Base-by-base conservation (phyloP, 116 monocot species). In the Trichopus zeylanicus region DNA sequence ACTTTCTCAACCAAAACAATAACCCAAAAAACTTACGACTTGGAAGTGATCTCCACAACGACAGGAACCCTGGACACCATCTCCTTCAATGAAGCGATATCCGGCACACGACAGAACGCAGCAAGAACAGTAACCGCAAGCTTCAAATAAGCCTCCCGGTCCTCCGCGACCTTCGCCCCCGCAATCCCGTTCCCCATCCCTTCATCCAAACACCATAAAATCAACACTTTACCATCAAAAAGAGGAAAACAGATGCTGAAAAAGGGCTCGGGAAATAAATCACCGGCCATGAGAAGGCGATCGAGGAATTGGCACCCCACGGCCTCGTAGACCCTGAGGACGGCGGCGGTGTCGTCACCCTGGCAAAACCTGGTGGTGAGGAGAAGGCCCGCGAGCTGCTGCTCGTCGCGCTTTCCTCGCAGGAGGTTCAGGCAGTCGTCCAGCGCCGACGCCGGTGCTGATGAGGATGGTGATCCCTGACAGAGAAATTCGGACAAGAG, bases 371-470 rank as follows among this genome's bases (percentile, higher is more conserved):
- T 87, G 56, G 87, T 64, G 59, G 83, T 83, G 35, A 95, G 70
- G 29, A 95, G 84, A 57, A 89, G 95, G 7, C 95, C 95, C 7
- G 90, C 95, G n/a, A 95, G 90, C 55, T 76, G 78, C 65, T 95
- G 90, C 72, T 95, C 95, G 67, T 95, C 95, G 21, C 70, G 56
- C 26, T 81, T 71, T 4, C 90, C 90, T 18, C 76, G 60, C 29
- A 95, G 70, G 46, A 95, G 81, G 61, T 74, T 83, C 71, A 89
- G 57, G 63, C 83, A 84, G 34, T 95, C 84, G 13, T 75, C 74
- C n/a, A 95, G 62, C 10, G 69, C 68, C 8, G 76, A 60, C 31
- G 55, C 67, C 19, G 70, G n/a, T n/a, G n/a, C n/a, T n/a, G n/a
- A n/a, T n/a, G n/a, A n/a, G n/a, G n/a, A 10, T 32, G 48, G 21